These are phyloP conservation scores for Lonicera japonica DNA, from an alignment of 129 eudicot genomes.

Conservation along the genomic window DNA sequence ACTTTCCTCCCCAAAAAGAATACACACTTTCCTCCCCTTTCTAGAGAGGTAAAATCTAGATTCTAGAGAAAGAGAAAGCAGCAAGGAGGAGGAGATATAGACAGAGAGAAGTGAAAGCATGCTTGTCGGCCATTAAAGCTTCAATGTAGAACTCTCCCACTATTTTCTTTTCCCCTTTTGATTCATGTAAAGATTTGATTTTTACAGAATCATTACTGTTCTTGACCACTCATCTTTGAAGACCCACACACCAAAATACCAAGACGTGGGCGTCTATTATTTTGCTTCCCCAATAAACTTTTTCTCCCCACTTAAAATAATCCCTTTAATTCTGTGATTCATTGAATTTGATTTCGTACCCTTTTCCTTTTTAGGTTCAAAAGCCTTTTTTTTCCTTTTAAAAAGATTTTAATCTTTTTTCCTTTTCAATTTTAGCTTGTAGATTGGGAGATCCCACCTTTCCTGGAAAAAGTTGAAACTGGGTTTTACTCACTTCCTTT, in stretches of 20 bases:
- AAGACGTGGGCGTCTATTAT: constrained; percentile 35
- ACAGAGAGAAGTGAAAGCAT: constrained; percentile 32
- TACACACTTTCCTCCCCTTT: constrained; percentile 19
- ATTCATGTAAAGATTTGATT: constrained; percentile 19
- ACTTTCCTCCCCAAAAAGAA: constrained; percentile 34
- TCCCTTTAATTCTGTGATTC: constrained; percentile 27
- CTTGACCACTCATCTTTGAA: too few relatives aligned
- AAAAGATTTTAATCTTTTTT: constrained; percentile 21
- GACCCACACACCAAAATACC: background rate
- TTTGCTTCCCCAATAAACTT: constrained; percentile 28
- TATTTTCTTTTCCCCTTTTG: constrained; percentile 10
- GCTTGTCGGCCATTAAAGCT: constrained; percentile 97
- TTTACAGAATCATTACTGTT: background rate
- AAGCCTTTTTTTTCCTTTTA: constrained; percentile 18
- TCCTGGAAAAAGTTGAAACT: constrained; percentile 24
- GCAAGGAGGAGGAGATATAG: background rate
- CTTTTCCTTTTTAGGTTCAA: constrained; percentile 20
- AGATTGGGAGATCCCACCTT: constrained; percentile 37
- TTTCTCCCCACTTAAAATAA: constrained; percentile 19
- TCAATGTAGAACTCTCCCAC: constrained; percentile 38
- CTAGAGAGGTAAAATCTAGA: background rate
- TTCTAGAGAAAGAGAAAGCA: background rate
- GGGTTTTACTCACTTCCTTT: background rate
- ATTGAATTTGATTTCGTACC: constrained; percentile 41
- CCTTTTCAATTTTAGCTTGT: constrained; percentile 31